Evolutionary conservation across 257 asterid species (phyloP), one percentile per base, ranked within the genome.

Genomic region (Primulina eburnea): DNA sequence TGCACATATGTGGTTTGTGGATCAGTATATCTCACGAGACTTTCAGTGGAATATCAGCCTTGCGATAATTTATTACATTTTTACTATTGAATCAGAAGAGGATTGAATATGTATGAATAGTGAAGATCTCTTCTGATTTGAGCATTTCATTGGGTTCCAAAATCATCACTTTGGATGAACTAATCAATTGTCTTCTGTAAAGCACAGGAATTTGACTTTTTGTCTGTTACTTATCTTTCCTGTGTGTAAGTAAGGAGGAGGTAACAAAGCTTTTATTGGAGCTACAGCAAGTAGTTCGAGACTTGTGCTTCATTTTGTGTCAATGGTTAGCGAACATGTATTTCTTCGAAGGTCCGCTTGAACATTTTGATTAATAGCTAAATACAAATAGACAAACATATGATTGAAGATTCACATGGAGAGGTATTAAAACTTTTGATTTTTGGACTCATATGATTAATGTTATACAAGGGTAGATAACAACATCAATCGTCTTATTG

Each of bases 401-500:
- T 7, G 61, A 61, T 40, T 11, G 65, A 33, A 63, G 60, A 72
- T 63, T 64, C 33, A n/a, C 50, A n/a, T 34, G 53, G 12, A 59
- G 67, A 64, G 61, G 75, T 43, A 7, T 14, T 40, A 26, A 12
- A 67, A 60, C 28, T 34, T 65, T 7, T 43, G 52, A 66, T 62
- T 47, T 66, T 65, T 32, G 56, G 20, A 50, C 18, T 50, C 56
- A 16, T 12, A 43, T 14, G 56, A 50, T 50, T 50, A 50, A 50
- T 50, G 8, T 16, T 4, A 16, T 16, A 50, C 5, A 16, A 50
- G 56, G 56, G 56, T 50, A 50, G 56, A 50, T 50, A 5, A 50
- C 59, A 11, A 53, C 21, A 71, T 59, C 60, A 52, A n/a, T 63
- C 58, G 20, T 50, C 56, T 72, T 59, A 43, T 40, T 60, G 24